Evolutionary conservation across 1,284 basidiomycete genomes (phyloP).

Genomic region (Volvariella volvacea): DNA sequence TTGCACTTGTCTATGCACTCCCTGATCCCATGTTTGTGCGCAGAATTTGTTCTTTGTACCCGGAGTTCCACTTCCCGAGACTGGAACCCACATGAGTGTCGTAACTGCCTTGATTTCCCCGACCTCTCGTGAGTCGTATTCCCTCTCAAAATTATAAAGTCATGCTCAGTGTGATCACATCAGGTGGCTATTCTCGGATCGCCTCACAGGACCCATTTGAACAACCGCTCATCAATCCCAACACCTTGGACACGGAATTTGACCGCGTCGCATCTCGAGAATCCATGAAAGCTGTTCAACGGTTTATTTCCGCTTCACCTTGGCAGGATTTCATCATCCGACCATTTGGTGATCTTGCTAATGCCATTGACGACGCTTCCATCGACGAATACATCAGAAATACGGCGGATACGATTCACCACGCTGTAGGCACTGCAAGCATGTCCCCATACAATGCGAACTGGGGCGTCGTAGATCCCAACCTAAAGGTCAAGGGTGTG

Average conservation of each 20-base stretch:
- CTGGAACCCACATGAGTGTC: constrained; percentile 13
- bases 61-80: constrained; percentile 7
- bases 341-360: too few relatives aligned
- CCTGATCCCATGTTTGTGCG: too few relatives aligned
- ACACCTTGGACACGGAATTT: constrained; percentile 15
- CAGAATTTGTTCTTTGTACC: not conserved
- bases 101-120: constrained; percentile 12
- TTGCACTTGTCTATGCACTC: constrained; percentile 4
- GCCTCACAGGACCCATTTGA: constrained; percentile 19
- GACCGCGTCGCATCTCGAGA: constrained; percentile 12
- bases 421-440: not conserved
- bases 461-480: not conserved
- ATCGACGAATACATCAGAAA: not conserved
- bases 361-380: not conserved
- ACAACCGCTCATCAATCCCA: constrained; percentile 22
- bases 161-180: not conserved
- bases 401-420: not conserved
- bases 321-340: constrained; percentile 19
- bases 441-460: not conserved
- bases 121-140: constrained; percentile 14
- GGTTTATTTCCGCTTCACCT: constrained; percentile 13
- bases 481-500: not conserved
- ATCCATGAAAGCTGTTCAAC: constrained; percentile 10
- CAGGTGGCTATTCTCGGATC: constrained; percentile 13
- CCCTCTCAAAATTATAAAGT: too few relatives aligned